These are phyloP conservation scores for Pharus latifolius DNA, from an alignment of 176 grass and related monocot species.

Conservation along the genomic window DNA sequence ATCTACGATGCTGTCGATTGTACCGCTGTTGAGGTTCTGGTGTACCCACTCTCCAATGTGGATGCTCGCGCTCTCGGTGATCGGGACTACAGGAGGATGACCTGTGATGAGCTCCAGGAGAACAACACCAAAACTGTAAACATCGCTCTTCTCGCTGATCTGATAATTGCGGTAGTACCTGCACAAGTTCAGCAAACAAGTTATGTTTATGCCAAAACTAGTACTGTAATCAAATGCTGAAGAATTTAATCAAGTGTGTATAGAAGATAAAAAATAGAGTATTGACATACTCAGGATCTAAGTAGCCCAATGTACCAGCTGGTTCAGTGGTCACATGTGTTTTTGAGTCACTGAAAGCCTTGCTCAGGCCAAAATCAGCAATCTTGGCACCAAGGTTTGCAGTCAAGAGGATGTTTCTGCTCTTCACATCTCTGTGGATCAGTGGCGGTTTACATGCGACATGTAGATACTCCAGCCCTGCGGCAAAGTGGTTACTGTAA, in stretches of 20 bases:
- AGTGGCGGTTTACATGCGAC: conserved; percentile 14
- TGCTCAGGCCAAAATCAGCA: conserved; percentile 40
- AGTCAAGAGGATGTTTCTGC: conserved; percentile 32
- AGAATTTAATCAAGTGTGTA: not conserved
- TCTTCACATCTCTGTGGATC: conserved; percentile 54
- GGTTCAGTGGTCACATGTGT: conserved; percentile 39
- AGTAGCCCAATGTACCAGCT: conserved; percentile 27
- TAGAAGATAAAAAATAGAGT: not conserved
- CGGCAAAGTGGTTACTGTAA: not conserved
- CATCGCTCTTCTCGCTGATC: conserved; percentile 24
- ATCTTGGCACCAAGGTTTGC: conserved; percentile 27
- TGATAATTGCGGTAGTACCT: conserved; percentile 21
- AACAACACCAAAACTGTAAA: conserved; percentile 30
- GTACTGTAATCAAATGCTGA: not conserved
- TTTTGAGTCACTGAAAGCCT: conserved; percentile 21
- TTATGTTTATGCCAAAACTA: not conserved
- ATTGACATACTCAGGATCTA: conserved; percentile 34
- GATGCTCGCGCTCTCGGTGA: conserved; percentile 11
- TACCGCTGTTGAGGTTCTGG: not conserved
- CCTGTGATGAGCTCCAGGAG: conserved; percentile 27
- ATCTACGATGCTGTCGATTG: conserved; percentile 18
- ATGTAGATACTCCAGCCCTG: conserved; percentile 45
- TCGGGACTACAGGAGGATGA: not conserved
- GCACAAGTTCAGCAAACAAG: not conserved
- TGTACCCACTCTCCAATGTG: conserved; percentile 34